These are phyloP conservation scores for Didymella pomorum DNA, from an alignment of 2,329 filamentous ascomycete genomes.

Conservation along the genomic window DNA sequence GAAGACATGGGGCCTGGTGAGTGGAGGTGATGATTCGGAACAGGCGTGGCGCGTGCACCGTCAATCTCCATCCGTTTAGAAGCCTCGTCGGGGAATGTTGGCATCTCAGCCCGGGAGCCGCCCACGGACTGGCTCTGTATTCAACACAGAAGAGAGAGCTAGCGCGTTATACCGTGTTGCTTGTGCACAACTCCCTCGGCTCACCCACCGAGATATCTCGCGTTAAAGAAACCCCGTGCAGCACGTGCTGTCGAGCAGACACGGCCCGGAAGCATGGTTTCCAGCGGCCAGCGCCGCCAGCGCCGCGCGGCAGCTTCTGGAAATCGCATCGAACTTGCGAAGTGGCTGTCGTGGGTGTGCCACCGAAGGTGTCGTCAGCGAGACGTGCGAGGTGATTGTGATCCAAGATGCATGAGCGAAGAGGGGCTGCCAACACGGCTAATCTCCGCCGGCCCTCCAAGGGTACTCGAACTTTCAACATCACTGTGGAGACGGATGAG, in stretches of 20 bases:
- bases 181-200: slow-evolving; percentile 23
- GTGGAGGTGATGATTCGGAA: slow-evolving; percentile 30
- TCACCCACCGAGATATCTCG: slow-evolving; percentile 26
- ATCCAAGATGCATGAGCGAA: slow-evolving; percentile 19
- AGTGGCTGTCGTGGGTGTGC: slow-evolving; percentile 17
- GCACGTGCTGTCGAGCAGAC: slow-evolving; percentile 27
- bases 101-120: slow-evolving; percentile 35
- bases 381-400: slow-evolving; percentile 19
- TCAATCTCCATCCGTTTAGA: slow-evolving; percentile 28
- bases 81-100: slow-evolving; percentile 34
- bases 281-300: slow-evolving; percentile 23
- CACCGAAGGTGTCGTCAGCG: slow-evolving; percentile 16
- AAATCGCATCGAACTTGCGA: slow-evolving; percentile 26
- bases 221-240: slow-evolving; percentile 23
- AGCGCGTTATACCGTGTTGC: slow-evolving; percentile 26
- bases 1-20: slow-evolving; percentile 27
- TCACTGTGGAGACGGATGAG: slow-evolving; percentile 17
- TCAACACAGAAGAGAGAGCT: slow-evolving; percentile 22
- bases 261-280: slow-evolving; percentile 28
- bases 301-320: slow-evolving; percentile 28
- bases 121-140: slow-evolving; percentile 14
- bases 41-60: slow-evolving; percentile 31
- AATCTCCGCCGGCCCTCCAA: slow-evolving; percentile 21
- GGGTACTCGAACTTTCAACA: slow-evolving; percentile 13
- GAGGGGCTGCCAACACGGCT: slow-evolving; percentile 24